Base-by-base conservation (phyloP, 208 protist genomes). In the Trichomonas tenax region DNA sequence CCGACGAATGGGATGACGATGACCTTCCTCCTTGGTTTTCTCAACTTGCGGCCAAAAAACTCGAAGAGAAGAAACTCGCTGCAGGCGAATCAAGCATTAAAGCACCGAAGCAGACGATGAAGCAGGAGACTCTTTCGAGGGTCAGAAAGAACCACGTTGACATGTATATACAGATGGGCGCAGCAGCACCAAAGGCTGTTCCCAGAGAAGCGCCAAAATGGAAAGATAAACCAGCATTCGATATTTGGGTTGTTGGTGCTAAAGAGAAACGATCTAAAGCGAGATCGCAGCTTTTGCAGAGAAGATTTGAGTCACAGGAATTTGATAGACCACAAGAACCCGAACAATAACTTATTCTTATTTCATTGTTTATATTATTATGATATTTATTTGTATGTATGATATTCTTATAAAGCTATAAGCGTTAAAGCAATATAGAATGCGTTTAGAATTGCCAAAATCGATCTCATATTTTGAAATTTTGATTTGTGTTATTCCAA, bases 41-140 rank as follows among this genome's bases (percentile, higher is more conserved):
- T 2, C 86, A 93, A 15, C 86, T 48, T 34, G 45, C 86, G 15
- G 86, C 86, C 40, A 93, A 93, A 31, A 44, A 93, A 93, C 15
- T 93, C 11, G 86, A 93, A 93, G 86, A 93, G 38, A 93, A 93
- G 86, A 93, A 51, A 51, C 44, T 93, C 34, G 86, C 86, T 48
- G 40, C 86, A 34, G 86, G 86, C 51, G 44, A 51, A 51, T 48
- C 82, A 48, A 89, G 82, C 4, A 89, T 40, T n/a, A 89, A 89
- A 46, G 26, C 58, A n/a, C 11, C 58, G 21, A 72, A 72, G 26
- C 58, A 72, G 26, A 72, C 58, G 4, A 72, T n/a, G 26, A 72
- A 72, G 21, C 11, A 72, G 21, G 58, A 72, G 4, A 72, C 4
- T 31, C 58, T n/a, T 8, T 31, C 1, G 26, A 72, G 58, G 26